phyloP scores from a whole-genome alignment of 331 rosid species.

The Pyracantha coccinea region DNA sequence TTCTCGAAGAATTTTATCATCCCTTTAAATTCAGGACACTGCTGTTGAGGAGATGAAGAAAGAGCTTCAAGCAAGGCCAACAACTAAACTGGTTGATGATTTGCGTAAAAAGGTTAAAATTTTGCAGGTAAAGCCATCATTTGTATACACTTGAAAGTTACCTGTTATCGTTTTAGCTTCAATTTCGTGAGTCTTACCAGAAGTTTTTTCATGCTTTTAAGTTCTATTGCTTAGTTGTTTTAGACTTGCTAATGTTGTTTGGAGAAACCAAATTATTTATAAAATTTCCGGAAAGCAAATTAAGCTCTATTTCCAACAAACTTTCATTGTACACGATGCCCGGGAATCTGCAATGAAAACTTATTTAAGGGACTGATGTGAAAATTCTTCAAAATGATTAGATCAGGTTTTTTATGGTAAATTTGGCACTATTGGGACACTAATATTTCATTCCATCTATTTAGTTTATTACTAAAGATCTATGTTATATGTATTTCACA shows the following conservation, averaged over 20 bases:
- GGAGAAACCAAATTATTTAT: not conserved
- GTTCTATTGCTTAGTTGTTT: not conserved
- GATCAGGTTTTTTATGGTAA: not conserved
- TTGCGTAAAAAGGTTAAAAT: conserved; percentile 85
- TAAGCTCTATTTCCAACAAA: not conserved
- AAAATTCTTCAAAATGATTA: not conserved
- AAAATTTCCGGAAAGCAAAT: not conserved
- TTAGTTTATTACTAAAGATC: not conserved
- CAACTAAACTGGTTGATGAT: conserved; percentile 79
- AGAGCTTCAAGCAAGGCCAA: conserved; percentile 82
- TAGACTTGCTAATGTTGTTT: not conserved
- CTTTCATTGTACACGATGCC: not conserved
- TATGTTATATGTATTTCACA: not conserved
- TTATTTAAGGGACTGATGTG: not conserved
- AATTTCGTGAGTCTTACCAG: not conserved
- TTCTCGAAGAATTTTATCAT: too few relatives aligned
- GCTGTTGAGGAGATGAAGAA: conserved; percentile 70
- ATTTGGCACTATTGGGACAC: not conserved
- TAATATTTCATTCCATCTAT: not conserved
- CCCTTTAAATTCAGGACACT: conserved; percentile 48
- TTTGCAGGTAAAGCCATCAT: conserved; percentile 60
- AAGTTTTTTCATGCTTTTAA: not conserved
- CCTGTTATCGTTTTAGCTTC: not conserved
- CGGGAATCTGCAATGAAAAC: not conserved
- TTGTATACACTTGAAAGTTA: not conserved